phyloP scores from a whole-genome alignment of 805 yeast genomes.

The Candida andamanensis region DNA sequence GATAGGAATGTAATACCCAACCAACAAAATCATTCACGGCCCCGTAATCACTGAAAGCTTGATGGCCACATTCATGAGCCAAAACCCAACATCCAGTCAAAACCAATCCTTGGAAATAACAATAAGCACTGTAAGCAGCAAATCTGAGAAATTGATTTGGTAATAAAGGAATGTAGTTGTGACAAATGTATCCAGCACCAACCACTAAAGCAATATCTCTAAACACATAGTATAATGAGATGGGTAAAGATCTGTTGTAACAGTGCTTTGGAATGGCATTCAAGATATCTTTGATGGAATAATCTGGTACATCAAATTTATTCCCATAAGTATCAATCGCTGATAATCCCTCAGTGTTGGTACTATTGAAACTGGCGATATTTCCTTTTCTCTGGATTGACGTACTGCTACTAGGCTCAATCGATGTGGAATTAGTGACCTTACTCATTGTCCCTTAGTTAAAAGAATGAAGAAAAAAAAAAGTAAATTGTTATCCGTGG shows the following conservation, averaged over 20 bases:
- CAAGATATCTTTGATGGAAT: slow-evolving; percentile 68
- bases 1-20: slow-evolving; percentile 74
- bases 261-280: slow-evolving; percentile 70
- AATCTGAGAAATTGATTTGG: slow-evolving; percentile 43
- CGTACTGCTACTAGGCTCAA: slow-evolving; percentile 8
- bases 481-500: too few relatives aligned
- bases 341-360: slow-evolving; percentile 18
- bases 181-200: slow-evolving; percentile 49
- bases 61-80: slow-evolving; percentile 92
- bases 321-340: slow-evolving; percentile 61
- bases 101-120: slow-evolving; percentile 7
- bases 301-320: slow-evolving; percentile 69
- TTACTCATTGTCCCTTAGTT: not conserved
- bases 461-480: too few relatives aligned
- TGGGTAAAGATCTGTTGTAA: slow-evolving; percentile 54
- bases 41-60: slow-evolving; percentile 72
- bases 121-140: slow-evolving; percentile 23
- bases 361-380: slow-evolving; percentile 32
- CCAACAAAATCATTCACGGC: slow-evolving; percentile 75
- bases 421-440: too few relatives aligned
- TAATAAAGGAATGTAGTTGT: slow-evolving; percentile 48
- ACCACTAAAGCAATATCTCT: slow-evolving; percentile 50
- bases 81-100: slow-evolving; percentile 71
- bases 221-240: slow-evolving; percentile 59
- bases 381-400: slow-evolving; percentile 32